Base-by-base conservation (phyloP, 2,329 filamentous ascomycete species). In the Lithohypha guttulata region DNA sequence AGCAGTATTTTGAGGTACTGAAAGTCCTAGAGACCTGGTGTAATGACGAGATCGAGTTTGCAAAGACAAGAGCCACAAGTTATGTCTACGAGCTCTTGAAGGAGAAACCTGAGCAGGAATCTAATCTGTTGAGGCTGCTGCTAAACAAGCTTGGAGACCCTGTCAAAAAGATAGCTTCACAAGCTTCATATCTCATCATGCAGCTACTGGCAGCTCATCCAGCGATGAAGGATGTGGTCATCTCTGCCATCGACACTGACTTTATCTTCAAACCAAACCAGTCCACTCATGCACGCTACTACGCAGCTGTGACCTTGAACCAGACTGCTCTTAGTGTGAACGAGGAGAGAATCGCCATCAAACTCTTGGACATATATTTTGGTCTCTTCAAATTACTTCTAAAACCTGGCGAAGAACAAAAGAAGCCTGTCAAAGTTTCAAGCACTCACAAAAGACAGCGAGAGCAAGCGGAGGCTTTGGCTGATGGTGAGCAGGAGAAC, bases 61-160 rank as follows among this genome's bases (percentile, higher is more conserved):
- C 93, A 27, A 79, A 93, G 44, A 82, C 80, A 34, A 79, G 84
- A 49, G 83, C 89, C 3, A 72, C 98, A 30, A 91, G 86, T 49
- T 93, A 94, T 53, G 81, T 96, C 25, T 96, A 80, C 57, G 86
- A 89, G 47, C 68, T 98, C 26, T 66, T 98, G 45, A 91, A 85
- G 59, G 87, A 94, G 59, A 98, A 94, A 63, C 89, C 91, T 0
- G 91, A 98, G 60, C 91, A 98, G 57, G 91, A 98, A 60, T 81
- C 89, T 40, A 98, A 98, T 58, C 66, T 98, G 46, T 68, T 98
- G 44, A 79, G 89, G 39, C 68, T 98, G 41, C 65, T 98, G 42
- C 85, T 98, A 51, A 96, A 96, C 68, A 98, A 98, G 62, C 75
- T 98, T 18, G 89, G 93, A 52, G 91, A 98, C 57, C 84, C 82